These are phyloP conservation scores for Thielaviopsis populi DNA, from an alignment of 2,329 filamentous ascomycete species.

Conservation along the genomic window DNA sequence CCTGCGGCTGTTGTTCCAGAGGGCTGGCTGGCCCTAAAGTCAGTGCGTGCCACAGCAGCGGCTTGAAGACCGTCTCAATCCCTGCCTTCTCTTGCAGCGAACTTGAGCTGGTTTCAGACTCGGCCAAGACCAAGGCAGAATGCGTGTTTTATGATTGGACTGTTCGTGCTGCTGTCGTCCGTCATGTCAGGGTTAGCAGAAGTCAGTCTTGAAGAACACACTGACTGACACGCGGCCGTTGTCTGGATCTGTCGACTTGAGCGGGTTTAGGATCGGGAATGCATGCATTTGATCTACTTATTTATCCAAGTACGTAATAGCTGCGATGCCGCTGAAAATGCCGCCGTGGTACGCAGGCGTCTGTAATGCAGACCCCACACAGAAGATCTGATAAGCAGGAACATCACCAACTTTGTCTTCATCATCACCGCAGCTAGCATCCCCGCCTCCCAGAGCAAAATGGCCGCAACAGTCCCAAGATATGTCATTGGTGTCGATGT, in stretches of 20 bases:
- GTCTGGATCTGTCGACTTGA: neutral
- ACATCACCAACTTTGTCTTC: neutral
- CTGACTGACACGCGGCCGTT: neutral
- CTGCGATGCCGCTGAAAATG: conserved; percentile 1
- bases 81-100: neutral
- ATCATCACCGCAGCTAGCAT: neutral
- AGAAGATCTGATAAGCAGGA: conserved; percentile 21
- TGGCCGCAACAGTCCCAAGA: conserved; percentile 10
- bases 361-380: conserved; percentile 19
- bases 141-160: neutral
- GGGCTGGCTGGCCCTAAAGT: neutral
- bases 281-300: too few relatives aligned
- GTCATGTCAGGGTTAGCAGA: neutral
- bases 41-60: neutral
- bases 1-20: neutral
- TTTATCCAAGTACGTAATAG: neutral
- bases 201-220: neutral
- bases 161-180: neutral
- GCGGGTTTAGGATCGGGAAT: neutral
- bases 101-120: neutral
- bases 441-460: conserved; percentile 13
- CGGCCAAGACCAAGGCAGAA: neutral
- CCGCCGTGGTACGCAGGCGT: neutral
- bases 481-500: conserved; percentile 28
- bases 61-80: neutral